phyloP scores from a whole-genome alignment of 73 alveolate genomes.

The Breviolum minutum region DNA sequence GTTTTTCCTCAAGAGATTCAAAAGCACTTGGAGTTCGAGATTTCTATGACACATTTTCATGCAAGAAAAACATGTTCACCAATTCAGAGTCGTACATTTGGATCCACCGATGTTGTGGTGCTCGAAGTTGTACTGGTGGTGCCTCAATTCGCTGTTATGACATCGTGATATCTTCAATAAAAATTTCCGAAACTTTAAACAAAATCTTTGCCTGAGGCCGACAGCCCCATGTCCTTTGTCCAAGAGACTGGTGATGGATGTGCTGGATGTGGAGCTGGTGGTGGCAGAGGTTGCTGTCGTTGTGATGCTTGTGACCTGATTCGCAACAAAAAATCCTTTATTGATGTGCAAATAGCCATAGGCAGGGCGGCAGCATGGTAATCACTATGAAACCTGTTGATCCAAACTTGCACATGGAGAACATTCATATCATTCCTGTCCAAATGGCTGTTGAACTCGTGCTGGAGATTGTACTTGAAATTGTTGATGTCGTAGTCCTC shows the following conservation, averaged over 20 bases:
- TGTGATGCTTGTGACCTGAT: constrained; percentile 18
- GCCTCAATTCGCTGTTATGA: background rate
- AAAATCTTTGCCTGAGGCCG: background rate
- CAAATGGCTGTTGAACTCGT: constrained; percentile 20
- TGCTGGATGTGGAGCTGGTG: constrained; percentile 43
- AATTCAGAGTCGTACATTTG: background rate
- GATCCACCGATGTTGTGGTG: constrained; percentile 48
- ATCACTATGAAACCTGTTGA: too few relatives aligned
- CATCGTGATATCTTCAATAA: too few relatives aligned
- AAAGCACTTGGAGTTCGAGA: too few relatives aligned
- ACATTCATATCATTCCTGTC: background rate
- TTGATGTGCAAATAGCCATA: too few relatives aligned
- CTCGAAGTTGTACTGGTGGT: constrained; percentile 12
- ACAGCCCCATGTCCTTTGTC: background rate
- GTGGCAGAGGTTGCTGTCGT: constrained; percentile 14
- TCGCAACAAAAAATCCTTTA: too few relatives aligned
- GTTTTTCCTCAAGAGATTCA: too few relatives aligned
- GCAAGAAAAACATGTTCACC: too few relatives aligned
- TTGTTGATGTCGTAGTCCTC: constrained; percentile 20
- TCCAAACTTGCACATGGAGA: too few relatives aligned
- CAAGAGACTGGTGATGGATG: background rate
- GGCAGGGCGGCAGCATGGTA: too few relatives aligned
- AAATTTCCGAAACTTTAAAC: too few relatives aligned
- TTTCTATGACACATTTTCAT: too few relatives aligned
- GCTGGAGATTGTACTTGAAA: background rate